These are phyloP conservation scores for Auriscalpium microsporum DNA, from an alignment of 768 basidiomycete genomes.

Conservation along the genomic window DNA sequence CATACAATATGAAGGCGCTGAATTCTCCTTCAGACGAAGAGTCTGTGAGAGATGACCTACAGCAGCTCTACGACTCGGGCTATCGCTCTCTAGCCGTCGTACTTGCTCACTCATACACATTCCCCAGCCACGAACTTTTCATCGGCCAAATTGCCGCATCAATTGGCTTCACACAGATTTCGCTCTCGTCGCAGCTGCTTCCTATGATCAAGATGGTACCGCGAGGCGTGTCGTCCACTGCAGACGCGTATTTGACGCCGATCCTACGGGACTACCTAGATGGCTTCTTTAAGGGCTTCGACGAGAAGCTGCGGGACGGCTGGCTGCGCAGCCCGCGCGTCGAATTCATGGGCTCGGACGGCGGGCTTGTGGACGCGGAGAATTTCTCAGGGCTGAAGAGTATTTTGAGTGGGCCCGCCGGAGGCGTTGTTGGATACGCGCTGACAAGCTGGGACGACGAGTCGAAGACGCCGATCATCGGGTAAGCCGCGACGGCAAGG, in stretches of 20 bases:
- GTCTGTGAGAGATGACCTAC: constrained; percentile 49
- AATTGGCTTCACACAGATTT: constrained; percentile 86
- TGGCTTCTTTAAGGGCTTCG: constrained; percentile 87
- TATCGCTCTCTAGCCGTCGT: constrained; percentile 86
- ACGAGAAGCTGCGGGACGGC: constrained; percentile 59
- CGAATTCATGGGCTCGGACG: constrained; percentile 96
- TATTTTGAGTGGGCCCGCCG: constrained; percentile 88
- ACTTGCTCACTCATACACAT: constrained; percentile 88
- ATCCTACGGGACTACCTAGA: constrained; percentile 78
- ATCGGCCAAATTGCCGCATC: constrained; percentile 67
- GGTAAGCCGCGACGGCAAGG: constrained; percentile 37
- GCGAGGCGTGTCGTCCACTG: constrained; percentile 85
- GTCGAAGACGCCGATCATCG: constrained; percentile 69
- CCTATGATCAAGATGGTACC: constrained; percentile 97
- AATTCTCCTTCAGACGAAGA: constrained; percentile 36
- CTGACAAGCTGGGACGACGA: constrained; percentile 83
- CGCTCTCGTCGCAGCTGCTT: constrained; percentile 77
- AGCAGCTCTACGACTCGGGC: constrained; percentile 68
- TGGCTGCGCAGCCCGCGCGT: constrained; percentile 56
- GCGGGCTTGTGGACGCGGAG: constrained; percentile 67
- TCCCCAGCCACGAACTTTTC: constrained; percentile 72
- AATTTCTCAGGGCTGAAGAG: constrained; percentile 93
- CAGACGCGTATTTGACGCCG: constrained; percentile 93
- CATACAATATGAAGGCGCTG: constrained; percentile 4
- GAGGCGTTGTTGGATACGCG: constrained; percentile 93